Evolutionary conservation across 495 filamentous ascomycete genomes (phyloP).

Genomic region (Echria macrotheca): DNA sequence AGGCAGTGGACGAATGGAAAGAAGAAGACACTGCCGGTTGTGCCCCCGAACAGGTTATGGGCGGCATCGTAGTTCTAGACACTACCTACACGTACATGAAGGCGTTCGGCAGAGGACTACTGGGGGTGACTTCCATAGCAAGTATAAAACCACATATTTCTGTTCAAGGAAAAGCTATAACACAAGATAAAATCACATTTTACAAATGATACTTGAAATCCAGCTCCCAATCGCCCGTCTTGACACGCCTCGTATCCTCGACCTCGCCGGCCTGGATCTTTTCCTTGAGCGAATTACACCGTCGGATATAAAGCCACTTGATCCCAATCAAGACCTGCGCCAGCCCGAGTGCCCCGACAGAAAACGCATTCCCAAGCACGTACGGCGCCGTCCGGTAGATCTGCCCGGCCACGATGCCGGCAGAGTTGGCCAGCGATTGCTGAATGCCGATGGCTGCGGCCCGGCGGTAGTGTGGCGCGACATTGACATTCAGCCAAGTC

Average conservation of each 20-base stretch:
- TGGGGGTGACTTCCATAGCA: no score
- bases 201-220: conserved; percentile 49
- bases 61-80: no score
- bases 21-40: no score
- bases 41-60: no score
- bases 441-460: conserved; percentile 52
- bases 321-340: conserved; percentile 32
- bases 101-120: no score
- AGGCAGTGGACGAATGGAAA: conserved; percentile 1
- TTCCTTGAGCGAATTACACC: conserved; percentile 38
- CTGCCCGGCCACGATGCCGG: conserved; percentile 49
- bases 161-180: no score
- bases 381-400: conserved; percentile 49
- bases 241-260: conserved; percentile 37
- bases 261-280: conserved; percentile 35
- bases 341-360: conserved; percentile 39
- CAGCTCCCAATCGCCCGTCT: conserved; percentile 42
- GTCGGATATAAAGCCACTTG: conserved; percentile 39
- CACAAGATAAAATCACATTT: no score
- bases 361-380: conserved; percentile 45
- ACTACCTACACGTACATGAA: no score
- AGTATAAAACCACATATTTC: no score
- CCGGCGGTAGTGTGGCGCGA: conserved; percentile 52
- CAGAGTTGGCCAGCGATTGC: conserved; percentile 51
- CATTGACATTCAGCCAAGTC: conserved; percentile 54